Percentiles rank a stretch among this genome's conserved stretches.
phyloP scores from a whole-genome alignment of 169 alveolate genomes.

The Eimeria falciformis region DNA sequence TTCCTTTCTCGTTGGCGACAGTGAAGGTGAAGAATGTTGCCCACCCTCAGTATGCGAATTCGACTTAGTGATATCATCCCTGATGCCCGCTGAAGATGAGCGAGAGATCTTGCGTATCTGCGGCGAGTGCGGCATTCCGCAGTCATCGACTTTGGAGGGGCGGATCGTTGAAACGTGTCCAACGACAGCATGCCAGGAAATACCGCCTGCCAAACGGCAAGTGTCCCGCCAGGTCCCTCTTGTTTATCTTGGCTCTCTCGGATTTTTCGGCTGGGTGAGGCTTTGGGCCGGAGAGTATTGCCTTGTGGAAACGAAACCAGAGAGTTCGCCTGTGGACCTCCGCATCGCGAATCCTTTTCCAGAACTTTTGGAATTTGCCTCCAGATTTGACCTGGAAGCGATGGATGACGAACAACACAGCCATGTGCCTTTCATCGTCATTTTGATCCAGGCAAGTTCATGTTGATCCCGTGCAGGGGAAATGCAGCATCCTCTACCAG shows the following conservation, averaged over 20 bases:
- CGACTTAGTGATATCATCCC: neutral
- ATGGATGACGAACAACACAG: conserved; percentile 82
- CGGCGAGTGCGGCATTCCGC: neutral
- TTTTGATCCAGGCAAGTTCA: conserved; percentile 83
- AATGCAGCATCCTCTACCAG: neutral
- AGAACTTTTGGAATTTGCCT: conserved; percentile 84
- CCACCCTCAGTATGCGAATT: neutral
- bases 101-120: neutral
- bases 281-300: conserved; percentile 83
- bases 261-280: conserved; percentile 86
- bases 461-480: neutral
- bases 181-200: neutral
- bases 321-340: conserved; percentile 82
- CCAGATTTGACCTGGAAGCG: conserved; percentile 80
- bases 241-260: conserved; percentile 84
- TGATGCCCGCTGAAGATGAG: neutral
- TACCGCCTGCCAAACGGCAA: neutral
- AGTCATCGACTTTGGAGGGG: neutral
- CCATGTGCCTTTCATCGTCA: conserved; percentile 89
- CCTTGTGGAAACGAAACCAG: conserved; percentile 87
- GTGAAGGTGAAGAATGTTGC: neutral
- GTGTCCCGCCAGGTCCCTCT: conserved; percentile 68
- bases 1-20: neutral
- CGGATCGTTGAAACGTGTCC: neutral
- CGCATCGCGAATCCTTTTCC: conserved; percentile 87